Evolutionary conservation across 495 filamentous ascomycete species (phyloP), one percentile per base, ranked within the genome.

Genomic region (Aspergillus mulundensis): DNA sequence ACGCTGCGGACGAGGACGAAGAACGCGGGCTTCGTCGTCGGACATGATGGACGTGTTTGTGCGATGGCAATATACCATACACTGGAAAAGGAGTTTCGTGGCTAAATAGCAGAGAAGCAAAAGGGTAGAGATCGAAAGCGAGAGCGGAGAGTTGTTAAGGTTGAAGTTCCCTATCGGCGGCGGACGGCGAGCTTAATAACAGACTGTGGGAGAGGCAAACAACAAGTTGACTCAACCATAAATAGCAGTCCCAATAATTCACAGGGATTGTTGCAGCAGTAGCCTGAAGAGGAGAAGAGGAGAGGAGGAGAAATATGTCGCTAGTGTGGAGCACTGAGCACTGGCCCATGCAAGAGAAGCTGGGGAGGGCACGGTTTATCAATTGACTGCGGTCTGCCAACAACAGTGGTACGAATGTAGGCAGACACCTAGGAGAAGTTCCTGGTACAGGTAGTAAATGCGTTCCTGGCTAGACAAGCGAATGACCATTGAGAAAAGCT

Each of bases 1-100:
- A 32, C 90, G 85, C 47, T 87, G 84, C 41, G 91, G 89, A 56
- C 85, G 82, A 3, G 91, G 89, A 23, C 86, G 83, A 53, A 87
- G 69, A 62, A 92, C 74, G 44, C 78, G 79, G 63, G 77, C 77
- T 50, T 77, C 69, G 58, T 79, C 69, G 58, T 79, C 75, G 54
- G 70, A 60, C 76, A 78, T 78, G 36, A 48, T 55, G 24, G 56
- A 45, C 25, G 40, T 32, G 16, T 38, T n/a, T 7, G 30, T 20
- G 34, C 38, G 51, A 12, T n/a, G 23, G 14, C 30, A 8, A 20
- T 10, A 32, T 14, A 12, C 18, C 14, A 25, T 42, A 15, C 24
- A 24, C 20, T 8, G 28, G 16, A 12, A 24, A 38, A 34, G 43
- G 34, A 18, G 20, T 12, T 11, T 1, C 15, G 38, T 40, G 15